phyloP scores from a whole-genome alignment of 2,329 filamentous ascomycete genomes.

The Epichloe amarillans region DNA sequence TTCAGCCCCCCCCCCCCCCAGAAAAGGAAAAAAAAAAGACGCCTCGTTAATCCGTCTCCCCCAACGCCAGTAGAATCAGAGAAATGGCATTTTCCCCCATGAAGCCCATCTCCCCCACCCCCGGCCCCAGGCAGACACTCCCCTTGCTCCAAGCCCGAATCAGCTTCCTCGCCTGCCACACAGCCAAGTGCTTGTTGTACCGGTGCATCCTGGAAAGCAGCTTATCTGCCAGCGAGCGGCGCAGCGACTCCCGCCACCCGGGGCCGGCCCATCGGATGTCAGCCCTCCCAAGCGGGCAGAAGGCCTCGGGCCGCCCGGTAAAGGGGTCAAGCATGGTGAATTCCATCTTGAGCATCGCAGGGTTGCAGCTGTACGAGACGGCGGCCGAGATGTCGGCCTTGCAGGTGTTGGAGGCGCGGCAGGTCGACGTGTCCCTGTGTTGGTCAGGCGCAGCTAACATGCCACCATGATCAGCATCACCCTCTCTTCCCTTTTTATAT shows the following conservation, averaged over 20 bases:
- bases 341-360: slow-evolving; percentile 15
- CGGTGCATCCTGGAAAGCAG: slow-evolving; percentile 15
- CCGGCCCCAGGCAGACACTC: slow-evolving; percentile 13
- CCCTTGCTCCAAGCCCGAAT: slow-evolving; percentile 14
- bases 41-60: not conserved
- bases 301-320: slow-evolving; percentile 6
- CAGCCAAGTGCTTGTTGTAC: slow-evolving; percentile 19
- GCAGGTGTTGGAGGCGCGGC: slow-evolving; percentile 9
- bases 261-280: slow-evolving; percentile 14
- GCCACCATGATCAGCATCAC: not conserved
- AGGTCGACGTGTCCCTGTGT: slow-evolving; percentile 6
- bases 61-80: slow-evolving; percentile 12
- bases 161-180: slow-evolving; percentile 17
- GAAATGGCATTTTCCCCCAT: slow-evolving; percentile 10
- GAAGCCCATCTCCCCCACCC: slow-evolving; percentile 11
- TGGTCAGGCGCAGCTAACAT: not conserved
- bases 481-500: rapidly evolving
- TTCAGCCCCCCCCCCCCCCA: no score
- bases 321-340: slow-evolving; percentile 13
- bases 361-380: slow-evolving; percentile 15
- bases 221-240: slow-evolving; percentile 10
- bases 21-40: no score
- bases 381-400: slow-evolving; percentile 12
- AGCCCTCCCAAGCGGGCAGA: slow-evolving; percentile 15
- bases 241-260: slow-evolving; percentile 12